phyloP scores from a whole-genome alignment of 2,329 filamentous ascomycete species.

The Fusarium dlaminii region DNA sequence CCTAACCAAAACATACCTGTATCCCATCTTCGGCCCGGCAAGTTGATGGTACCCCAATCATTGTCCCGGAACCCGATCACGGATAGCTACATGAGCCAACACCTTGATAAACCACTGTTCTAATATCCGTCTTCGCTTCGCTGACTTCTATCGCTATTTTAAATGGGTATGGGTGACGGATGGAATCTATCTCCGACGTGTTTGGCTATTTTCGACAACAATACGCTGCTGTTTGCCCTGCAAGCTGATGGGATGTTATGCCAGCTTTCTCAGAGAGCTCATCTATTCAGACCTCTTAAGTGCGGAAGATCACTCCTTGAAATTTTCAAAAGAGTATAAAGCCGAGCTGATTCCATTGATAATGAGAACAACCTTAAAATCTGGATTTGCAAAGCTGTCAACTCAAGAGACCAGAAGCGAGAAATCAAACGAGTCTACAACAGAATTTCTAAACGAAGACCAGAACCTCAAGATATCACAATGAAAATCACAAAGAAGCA shows the following conservation, averaged over 20 bases:
- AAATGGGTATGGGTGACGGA: neutral
- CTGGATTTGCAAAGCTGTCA: neutral
- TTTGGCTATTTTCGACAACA: neutral
- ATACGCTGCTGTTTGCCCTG: slow-evolving; percentile 17
- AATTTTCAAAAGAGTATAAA: neutral
- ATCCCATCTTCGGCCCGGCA: slow-evolving; percentile 25
- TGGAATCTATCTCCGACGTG: neutral
- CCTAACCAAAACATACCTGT: neutral
- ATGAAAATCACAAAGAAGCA: slow-evolving; percentile 50
- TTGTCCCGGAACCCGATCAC: slow-evolving; percentile 6
- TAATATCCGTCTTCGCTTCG: neutral
- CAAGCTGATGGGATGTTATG: slow-evolving; percentile 11
- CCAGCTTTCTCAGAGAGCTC: neutral
- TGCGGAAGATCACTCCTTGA: slow-evolving; percentile 10
- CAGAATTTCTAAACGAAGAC: neutral
- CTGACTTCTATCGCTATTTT: neutral
- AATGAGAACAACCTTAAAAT: no score
- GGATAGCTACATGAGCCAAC: slow-evolving; percentile 21
- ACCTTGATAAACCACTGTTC: slow-evolving; percentile 31
- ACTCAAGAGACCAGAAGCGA: neutral
- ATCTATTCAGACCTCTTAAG: neutral
- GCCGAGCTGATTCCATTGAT: neutral
- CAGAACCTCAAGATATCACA: neutral
- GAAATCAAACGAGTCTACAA: neutral
- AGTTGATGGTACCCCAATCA: slow-evolving; percentile 17